Evolutionary conservation across 805 yeast genomes (phyloP).

Genomic region (Millerago galiae): DNA sequence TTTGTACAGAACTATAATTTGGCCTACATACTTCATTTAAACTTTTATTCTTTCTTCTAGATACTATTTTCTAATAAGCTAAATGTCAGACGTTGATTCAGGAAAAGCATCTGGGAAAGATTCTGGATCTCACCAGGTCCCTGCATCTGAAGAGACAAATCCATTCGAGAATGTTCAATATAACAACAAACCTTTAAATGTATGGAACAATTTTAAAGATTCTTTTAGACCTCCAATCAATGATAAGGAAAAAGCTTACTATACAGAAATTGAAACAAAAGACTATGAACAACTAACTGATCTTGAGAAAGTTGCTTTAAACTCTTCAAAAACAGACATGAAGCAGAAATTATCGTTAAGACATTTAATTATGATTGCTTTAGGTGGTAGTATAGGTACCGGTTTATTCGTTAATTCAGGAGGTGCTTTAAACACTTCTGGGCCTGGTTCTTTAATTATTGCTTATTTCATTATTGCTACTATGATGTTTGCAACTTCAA

Average conservation of each 20-base stretch:
- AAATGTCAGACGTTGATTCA: no score
- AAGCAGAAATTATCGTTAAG: conserved; percentile 31
- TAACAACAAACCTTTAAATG: no score
- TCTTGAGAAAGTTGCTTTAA: conserved; percentile 30
- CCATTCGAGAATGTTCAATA: no score
- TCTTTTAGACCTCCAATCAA: conserved; percentile 35
- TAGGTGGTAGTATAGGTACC: conserved; percentile 70
- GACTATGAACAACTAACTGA: conserved; percentile 26
- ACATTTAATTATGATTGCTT: conserved; percentile 72
- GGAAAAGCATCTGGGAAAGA: no score
- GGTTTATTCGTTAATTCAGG: conserved; percentile 67
- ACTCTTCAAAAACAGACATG: conserved; percentile 33
- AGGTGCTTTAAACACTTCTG: conserved; percentile 47
- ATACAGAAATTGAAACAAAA: conserved; percentile 10
- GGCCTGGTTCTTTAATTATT: conserved; percentile 57
- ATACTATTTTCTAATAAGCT: no score
- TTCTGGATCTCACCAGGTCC: no score
- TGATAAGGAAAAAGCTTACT: conserved; percentile 9
- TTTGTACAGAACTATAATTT: no score
- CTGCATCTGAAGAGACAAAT: neutral
- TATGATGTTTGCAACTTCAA: conserved; percentile 53
- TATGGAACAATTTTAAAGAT: conserved; percentile 30
- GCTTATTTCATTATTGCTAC: conserved; percentile 49
- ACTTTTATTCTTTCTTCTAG: no score
- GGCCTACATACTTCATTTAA: no score